Conservation (phyloP, 2,329 filamentous ascomycete genomes). For the Cladosporium sp. region DNA sequence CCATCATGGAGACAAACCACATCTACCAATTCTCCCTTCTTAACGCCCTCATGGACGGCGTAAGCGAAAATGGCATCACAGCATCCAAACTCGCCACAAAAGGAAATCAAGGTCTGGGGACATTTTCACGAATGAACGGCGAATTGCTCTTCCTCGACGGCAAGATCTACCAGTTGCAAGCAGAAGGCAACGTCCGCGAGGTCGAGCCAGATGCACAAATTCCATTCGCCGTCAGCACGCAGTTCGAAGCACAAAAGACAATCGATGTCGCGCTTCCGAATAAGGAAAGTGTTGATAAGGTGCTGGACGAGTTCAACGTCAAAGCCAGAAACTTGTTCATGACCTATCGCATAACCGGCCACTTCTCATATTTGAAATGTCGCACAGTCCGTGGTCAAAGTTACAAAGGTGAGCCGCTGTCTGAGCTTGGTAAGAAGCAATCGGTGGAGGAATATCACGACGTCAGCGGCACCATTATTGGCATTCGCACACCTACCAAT, state of each 20-base stretch:
- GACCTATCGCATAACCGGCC: constrained; percentile 30
- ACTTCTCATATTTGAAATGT: constrained; percentile 29
- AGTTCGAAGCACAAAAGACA: constrained; percentile 29
- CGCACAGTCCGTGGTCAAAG: constrained; percentile 31
- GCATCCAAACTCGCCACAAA: constrained; percentile 43
- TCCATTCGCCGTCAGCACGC: constrained; percentile 36
- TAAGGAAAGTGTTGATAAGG: constrained; percentile 26
- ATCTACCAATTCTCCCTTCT: constrained; percentile 44
- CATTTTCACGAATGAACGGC: constrained; percentile 42
- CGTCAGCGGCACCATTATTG: constrained; percentile 39
- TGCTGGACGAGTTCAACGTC: constrained; percentile 24
- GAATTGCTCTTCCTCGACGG: constrained; percentile 42
- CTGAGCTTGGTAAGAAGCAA: constrained; percentile 38
- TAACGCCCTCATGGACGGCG: constrained; percentile 43
- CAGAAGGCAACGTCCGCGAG: constrained; percentile 32
- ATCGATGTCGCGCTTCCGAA: constrained; percentile 18
- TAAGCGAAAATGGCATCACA: constrained; percentile 45
- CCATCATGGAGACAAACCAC: constrained; percentile 33
- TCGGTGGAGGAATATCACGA: constrained; percentile 35
- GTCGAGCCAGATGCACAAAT: constrained; percentile 34
- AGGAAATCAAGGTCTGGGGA: constrained; percentile 49
- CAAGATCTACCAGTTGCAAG: constrained; percentile 39
- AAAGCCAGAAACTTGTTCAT: constrained; percentile 31
- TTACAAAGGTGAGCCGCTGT: constrained; percentile 29
- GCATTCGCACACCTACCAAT: constrained; percentile 38